Evolutionary conservation across 23 red algal species (phyloP).

Genomic region (Gracilaria caudata): DNA sequence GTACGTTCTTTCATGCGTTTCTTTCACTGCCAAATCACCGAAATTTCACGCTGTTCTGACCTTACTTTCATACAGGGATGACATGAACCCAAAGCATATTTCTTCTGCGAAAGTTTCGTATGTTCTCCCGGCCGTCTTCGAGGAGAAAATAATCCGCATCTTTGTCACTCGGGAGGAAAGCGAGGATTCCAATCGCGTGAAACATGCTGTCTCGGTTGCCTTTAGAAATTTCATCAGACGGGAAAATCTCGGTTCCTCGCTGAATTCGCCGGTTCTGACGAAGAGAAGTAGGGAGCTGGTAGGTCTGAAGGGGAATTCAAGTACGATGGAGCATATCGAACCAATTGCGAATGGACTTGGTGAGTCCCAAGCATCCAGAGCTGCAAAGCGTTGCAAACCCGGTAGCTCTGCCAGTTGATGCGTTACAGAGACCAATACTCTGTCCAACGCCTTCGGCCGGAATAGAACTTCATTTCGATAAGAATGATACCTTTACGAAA

Average conservation of each 20-base stretch:
- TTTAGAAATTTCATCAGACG: conserved; percentile 55
- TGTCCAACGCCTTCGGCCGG: background rate
- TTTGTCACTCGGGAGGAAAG: conserved; percentile 60
- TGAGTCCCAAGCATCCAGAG: background rate
- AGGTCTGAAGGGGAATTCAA: background rate
- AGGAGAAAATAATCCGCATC: conserved; percentile 66
- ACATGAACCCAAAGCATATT: conserved; percentile 40
- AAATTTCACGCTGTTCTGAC: background rate
- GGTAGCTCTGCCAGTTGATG: background rate
- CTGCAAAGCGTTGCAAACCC: conserved; percentile 17
- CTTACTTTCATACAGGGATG: conserved; percentile 27
- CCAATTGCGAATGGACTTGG: background rate
- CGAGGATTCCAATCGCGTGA: conserved; percentile 26
- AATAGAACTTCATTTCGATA: background rate
- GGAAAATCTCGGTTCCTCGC: background rate
- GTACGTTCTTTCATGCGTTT: conserved; percentile 29
- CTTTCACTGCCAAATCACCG: background rate
- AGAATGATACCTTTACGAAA: conserved; percentile 10
- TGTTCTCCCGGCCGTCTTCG: conserved; percentile 46
- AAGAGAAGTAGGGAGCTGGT: conserved; percentile 9
- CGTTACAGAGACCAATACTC: background rate
- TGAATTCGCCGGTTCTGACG: conserved; percentile 4
- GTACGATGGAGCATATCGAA: background rate
- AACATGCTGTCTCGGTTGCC: conserved; percentile 45
- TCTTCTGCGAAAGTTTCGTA: conserved; percentile 61